phyloP scores from a whole-genome alignment of 2,329 filamentous ascomycete species.

The Diaporthe longicolla region DNA sequence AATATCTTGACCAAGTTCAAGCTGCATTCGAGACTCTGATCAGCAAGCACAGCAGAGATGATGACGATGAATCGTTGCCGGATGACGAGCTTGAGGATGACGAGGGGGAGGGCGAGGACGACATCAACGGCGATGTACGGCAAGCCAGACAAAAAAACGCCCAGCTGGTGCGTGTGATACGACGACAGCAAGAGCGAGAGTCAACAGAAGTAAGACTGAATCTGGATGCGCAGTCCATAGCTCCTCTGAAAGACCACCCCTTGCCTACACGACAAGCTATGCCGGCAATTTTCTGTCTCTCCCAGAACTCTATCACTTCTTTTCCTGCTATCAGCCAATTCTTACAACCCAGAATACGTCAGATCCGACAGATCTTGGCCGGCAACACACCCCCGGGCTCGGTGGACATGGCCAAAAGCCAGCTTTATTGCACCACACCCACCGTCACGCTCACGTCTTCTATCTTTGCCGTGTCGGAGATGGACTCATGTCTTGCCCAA shows the following conservation, averaged over 20 bases:
- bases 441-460: constrained; percentile 58
- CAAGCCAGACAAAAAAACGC: neutral
- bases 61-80: constrained; percentile 54
- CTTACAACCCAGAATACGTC: constrained; percentile 5
- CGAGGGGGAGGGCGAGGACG: constrained; percentile 65
- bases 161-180: constrained; percentile 4
- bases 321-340: constrained; percentile 28
- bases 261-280: neutral
- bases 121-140: constrained; percentile 50
- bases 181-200: constrained; percentile 33
- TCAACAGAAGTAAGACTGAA: constrained; percentile 52
- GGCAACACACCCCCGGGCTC: constrained; percentile 46
- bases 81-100: constrained; percentile 60
- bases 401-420: constrained; percentile 58
- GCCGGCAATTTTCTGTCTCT: constrained; percentile 8
- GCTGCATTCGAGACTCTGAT: constrained; percentile 64
- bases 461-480: constrained; percentile 51
- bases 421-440: constrained; percentile 28
- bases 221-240: constrained; percentile 45
- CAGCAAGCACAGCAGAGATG: constrained; percentile 57
- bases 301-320: constrained; percentile 15
- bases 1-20: constrained; percentile 58
- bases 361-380: neutral
- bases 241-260: neutral
- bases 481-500: constrained; percentile 50